phyloP scores from a whole-genome alignment of 371 early-diverging fungal genomes.

The Blastocladiella emersonii region DNA sequence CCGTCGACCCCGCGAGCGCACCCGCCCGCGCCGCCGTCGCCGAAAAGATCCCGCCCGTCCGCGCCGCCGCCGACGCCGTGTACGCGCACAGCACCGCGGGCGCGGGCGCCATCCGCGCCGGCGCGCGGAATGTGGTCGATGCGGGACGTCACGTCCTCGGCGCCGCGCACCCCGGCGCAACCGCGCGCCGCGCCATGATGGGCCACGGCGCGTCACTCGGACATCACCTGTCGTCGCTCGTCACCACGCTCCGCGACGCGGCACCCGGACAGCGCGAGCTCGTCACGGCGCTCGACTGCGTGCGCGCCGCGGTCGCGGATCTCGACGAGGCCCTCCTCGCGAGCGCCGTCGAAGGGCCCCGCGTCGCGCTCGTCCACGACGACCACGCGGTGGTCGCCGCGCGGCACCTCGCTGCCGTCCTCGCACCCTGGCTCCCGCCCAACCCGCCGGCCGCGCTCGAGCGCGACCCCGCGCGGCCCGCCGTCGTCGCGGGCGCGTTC shows the following conservation, averaged over 20 bases:
- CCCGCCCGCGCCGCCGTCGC: constrained; percentile 13
- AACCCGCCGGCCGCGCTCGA: background rate
- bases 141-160: background rate
- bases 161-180: background rate
- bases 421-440: too few relatives aligned
- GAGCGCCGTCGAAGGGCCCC: constrained; percentile 15
- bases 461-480: background rate
- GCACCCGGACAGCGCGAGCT: constrained; percentile 15
- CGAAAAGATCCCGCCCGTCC: constrained; percentile 13
- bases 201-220: background rate
- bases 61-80: constrained; percentile 13
- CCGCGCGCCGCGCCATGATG: too few relatives aligned
- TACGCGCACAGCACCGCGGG: constrained; percentile 6
- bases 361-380: constrained; percentile 7
- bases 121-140: constrained; percentile 7
- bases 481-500: background rate
- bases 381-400: background rate
- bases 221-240: background rate
- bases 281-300: constrained; percentile 15
- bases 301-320: constrained; percentile 13
- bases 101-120: constrained; percentile 14
- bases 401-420: too few relatives aligned
- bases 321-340: constrained; percentile 17
- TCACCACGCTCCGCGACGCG: constrained; percentile 7
- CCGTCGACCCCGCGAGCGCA: constrained; percentile 1